Evolutionary conservation across 1,284 basidiomycete genomes (phyloP).

Genomic region (Pyrrhoderma noxium): DNA sequence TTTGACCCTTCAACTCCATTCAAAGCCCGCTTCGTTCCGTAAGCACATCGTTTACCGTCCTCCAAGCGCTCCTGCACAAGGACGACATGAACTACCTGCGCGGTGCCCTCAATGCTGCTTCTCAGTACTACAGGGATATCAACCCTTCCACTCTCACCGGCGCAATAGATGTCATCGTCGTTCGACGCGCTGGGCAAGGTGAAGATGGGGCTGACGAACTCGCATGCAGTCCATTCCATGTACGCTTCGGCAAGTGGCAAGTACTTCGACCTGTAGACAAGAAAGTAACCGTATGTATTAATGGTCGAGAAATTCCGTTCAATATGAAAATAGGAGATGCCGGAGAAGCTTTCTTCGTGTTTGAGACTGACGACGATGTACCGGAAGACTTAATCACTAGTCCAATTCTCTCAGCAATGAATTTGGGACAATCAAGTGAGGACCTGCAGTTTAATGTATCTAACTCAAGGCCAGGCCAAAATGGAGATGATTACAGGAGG

Average conservation of each 20-base stretch:
- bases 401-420: slow-evolving; percentile 71
- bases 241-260: slow-evolving; percentile 97
- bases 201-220: slow-evolving; percentile 64
- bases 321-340: slow-evolving; percentile 99
- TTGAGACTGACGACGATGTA: slow-evolving; percentile 94
- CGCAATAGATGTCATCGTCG: slow-evolving; percentile 95
- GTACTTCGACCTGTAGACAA: slow-evolving; percentile 93
- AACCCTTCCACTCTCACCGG: slow-evolving; percentile 94
- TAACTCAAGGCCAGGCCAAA: slow-evolving; percentile 32
- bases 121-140: slow-evolving; percentile 84
- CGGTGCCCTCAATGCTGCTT: slow-evolving; percentile 72
- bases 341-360: slow-evolving; percentile 98
- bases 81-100: slow-evolving; percentile 70
- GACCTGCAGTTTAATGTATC: slow-evolving; percentile 30
- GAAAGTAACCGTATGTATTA: slow-evolving; percentile 82
- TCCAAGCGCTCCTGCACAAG: too few species aligned
- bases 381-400: slow-evolving; percentile 92
- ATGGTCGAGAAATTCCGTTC: slow-evolving; percentile 80
- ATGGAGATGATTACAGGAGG: slow-evolving; percentile 8
- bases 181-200: slow-evolving; percentile 35
- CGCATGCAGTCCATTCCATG: slow-evolving; percentile 94
- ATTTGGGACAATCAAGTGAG: slow-evolving; percentile 33
- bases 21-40: too few species aligned
- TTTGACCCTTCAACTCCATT: too few species aligned
- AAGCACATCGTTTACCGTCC: too few species aligned